Base-by-base conservation (phyloP, 768 basidiomycete genomes). In the Agaricus blazei region DNA sequence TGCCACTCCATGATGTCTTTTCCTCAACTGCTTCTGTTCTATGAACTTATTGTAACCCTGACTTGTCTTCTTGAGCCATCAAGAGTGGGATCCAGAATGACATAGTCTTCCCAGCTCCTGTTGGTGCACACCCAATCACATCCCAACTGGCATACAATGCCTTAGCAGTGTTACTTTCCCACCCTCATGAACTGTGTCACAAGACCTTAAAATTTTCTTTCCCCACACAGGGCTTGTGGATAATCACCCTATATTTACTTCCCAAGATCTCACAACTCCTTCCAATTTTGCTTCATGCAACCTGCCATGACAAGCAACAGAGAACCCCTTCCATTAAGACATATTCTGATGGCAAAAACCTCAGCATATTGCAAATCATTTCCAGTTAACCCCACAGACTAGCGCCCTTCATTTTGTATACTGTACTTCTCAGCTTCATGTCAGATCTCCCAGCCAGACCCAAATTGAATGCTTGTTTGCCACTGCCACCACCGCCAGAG, bases 121-220 rank as follows among this genome's bases (percentile, higher is more conserved):
- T 19, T 19, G 19, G 19, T 19, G 19, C 19, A 19, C 19, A 19
- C 19, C 19, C 19, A 19, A 19, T 19, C 19, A 19, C 19, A 19
- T 19, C 19, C 19, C 19, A 19, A 19, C 19, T 19, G 19, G 19
- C 19, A 19, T 19, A 19, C 19, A 19, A 19, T 19, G 19, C 19
- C 19, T 19, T 19, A 19, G 19, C 19, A 19, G 42, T 42, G 24
- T 24, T 46, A 31, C 27, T 41, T 49, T 34, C 40, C 26, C 45
- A 41, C 38, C 27, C 40, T 36, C 46, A 27, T 47, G 37, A 23
- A 42, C 24, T 23, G 47, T 56, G 48, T 44, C 54, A 56, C 50
- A 56, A 50, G 46, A 23, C 42, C 27, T 56, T 48, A 44, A 43
- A 56, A 43, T 44, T 50, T 50, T 34, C 48, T 41, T 19, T 49